phyloP scores from a whole-genome alignment of 2,329 filamentous ascomycete genomes.

The Penicillium hesseltinei region DNA sequence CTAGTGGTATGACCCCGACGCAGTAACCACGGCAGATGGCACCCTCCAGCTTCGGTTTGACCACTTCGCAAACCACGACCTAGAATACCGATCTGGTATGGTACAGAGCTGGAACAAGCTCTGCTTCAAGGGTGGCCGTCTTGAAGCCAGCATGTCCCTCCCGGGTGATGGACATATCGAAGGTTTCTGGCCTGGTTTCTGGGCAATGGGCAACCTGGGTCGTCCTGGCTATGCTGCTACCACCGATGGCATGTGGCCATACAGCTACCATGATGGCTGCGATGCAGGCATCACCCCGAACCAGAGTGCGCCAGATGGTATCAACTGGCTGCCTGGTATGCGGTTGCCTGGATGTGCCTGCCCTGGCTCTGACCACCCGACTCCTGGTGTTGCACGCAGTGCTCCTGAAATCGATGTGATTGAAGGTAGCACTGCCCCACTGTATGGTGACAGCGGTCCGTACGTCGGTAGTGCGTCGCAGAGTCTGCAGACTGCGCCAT shows the following conservation, averaged over 20 bases:
- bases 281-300: slow-evolving; percentile 71
- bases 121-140: slow-evolving; percentile 68
- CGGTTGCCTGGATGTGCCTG: slow-evolving; percentile 68
- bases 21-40: slow-evolving; percentile 61
- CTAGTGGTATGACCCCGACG: slow-evolving; percentile 69
- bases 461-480: slow-evolving; percentile 63
- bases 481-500: slow-evolving; percentile 66
- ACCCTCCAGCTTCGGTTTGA: slow-evolving; percentile 65
- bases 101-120: slow-evolving; percentile 71
- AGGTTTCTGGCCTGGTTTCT: slow-evolving; percentile 74
- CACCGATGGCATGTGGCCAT: slow-evolving; percentile 72
- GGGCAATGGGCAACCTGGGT: slow-evolving; percentile 72
- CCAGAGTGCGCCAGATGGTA: slow-evolving; percentile 65
- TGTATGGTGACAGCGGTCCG: slow-evolving; percentile 50
- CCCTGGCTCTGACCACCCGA: slow-evolving; percentile 62
- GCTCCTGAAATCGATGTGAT: slow-evolving; percentile 71
- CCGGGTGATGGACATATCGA: slow-evolving; percentile 65
- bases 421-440: slow-evolving; percentile 61
- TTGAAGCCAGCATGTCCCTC: slow-evolving; percentile 69
- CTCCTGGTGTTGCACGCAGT: slow-evolving; percentile 61
- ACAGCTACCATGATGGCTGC: slow-evolving; percentile 67
- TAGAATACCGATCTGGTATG: slow-evolving; percentile 71
- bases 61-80: slow-evolving; percentile 61
- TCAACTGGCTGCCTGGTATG: slow-evolving; percentile 69
- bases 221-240: slow-evolving; percentile 67